Evolutionary conservation across 2,329 filamentous ascomycete species (phyloP).

Genomic region (Talaromyces funiculosus): DNA sequence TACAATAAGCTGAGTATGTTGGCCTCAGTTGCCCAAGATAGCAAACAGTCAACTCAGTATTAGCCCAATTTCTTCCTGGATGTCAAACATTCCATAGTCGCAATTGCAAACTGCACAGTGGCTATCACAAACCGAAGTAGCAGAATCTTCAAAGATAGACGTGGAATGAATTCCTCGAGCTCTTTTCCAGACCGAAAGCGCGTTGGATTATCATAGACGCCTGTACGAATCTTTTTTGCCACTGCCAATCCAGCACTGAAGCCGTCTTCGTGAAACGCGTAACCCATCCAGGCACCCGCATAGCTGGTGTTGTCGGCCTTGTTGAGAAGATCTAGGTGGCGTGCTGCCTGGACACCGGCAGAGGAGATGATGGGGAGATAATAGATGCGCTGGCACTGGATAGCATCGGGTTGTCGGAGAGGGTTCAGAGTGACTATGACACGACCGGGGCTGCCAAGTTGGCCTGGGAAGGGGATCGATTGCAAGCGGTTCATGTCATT

Average conservation of each 20-base stretch:
- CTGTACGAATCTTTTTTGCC: not conserved
- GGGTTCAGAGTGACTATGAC: conserved; percentile 4
- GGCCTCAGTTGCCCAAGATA: not conserved
- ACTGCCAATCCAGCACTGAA: conserved; percentile 3
- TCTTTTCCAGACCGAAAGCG: conserved; percentile 1
- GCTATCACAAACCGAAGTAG: not conserved
- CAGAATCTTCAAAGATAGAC: not conserved
- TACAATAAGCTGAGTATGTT: not conserved
- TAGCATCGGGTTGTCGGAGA: not conserved
- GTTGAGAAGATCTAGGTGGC: not conserved
- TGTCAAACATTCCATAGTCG: not conserved
- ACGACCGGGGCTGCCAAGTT: not conserved
- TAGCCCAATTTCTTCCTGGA: not conserved
- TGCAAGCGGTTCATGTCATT: conserved; percentile 9
- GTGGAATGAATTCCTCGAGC: not conserved
- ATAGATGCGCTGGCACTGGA: not conserved
- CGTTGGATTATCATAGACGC: not conserved
- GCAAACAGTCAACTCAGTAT: not conserved
- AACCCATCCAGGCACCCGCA: conserved; percentile 13
- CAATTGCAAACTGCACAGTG: not conserved
- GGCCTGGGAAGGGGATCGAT: not conserved
- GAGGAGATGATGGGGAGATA: conserved; percentile 3
- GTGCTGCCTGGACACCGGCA: not conserved
- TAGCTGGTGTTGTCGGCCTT: not conserved
- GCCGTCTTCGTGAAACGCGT: conserved; percentile 5